These are phyloP conservation scores for Gryganskiella cystojenkinii DNA, from an alignment of 192 early-diverging fungal species.

Conservation along the genomic window DNA sequence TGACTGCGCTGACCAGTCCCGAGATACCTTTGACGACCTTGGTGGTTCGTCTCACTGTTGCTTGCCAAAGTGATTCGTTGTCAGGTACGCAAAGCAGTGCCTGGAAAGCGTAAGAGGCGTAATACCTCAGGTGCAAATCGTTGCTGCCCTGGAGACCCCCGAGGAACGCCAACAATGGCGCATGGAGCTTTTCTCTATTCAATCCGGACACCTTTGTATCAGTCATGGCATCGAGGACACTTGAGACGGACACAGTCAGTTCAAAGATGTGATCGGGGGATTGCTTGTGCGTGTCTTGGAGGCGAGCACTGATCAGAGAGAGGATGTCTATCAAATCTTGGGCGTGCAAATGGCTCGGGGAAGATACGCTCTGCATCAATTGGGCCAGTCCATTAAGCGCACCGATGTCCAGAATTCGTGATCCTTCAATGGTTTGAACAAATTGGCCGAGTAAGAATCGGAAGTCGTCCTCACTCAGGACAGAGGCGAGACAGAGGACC, in stretches of 20 bases:
- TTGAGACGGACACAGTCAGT: neutral
- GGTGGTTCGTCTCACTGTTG: neutral
- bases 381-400: neutral
- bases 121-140: slow-evolving; percentile 4
- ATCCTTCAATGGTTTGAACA: neutral
- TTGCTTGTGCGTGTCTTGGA: slow-evolving; percentile 4
- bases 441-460: neutral
- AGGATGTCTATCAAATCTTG: slow-evolving; percentile 1
- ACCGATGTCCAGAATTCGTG: neutral
- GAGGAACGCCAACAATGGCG: neutral
- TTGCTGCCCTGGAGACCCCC: neutral
- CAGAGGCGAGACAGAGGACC: neutral
- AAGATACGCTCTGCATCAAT: neutral
- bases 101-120: slow-evolving; percentile 10
- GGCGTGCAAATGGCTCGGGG: neutral
- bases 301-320: neutral
- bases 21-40: neutral
- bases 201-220: neutral
- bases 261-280: neutral
- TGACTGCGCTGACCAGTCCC: slow-evolving; percentile 13
- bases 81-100: slow-evolving; percentile 6
- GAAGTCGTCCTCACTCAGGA: neutral
- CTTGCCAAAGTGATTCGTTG: neutral
- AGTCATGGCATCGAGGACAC: slow-evolving; percentile 13
- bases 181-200: neutral